Conservation (phyloP, 768 basidiomycete species). For the Tulasnella sp. region DNA sequence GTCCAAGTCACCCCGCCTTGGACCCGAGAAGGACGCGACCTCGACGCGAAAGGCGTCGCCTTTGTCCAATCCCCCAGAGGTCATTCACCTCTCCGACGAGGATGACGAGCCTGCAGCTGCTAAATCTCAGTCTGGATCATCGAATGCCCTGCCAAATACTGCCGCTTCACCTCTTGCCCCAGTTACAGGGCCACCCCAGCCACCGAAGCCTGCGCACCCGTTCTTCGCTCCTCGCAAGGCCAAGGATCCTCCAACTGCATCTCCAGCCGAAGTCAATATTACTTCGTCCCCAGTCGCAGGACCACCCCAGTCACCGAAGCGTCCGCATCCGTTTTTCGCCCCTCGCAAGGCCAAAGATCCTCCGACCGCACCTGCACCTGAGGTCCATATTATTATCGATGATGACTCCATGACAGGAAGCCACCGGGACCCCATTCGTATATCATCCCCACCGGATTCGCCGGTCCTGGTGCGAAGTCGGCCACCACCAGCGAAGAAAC, state of each 20-base stretch:
- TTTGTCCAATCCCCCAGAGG: slow-evolving; percentile 17
- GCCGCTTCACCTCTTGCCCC: not conserved
- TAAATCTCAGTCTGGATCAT: not conserved
- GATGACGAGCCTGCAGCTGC: not conserved
- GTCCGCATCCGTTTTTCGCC: slow-evolving; percentile 49
- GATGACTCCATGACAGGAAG: not conserved
- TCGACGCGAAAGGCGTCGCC: not conserved
- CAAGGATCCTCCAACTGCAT: slow-evolving; percentile 28
- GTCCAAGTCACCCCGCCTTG: not conserved
- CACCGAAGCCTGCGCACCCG: slow-evolving; percentile 43
- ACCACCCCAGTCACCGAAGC: slow-evolving; percentile 34
- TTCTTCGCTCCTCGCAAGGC: slow-evolving; percentile 45
- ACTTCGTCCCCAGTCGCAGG: not conserved
- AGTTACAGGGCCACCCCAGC: not conserved
- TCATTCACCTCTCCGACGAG: slow-evolving; percentile 3
- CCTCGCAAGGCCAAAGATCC: slow-evolving; percentile 34
- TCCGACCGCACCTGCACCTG: slow-evolving; percentile 28
- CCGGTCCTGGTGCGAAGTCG: not conserved
- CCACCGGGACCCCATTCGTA: not conserved
- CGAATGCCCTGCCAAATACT: not conserved
- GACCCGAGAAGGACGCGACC: not conserved
- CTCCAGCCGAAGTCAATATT: not conserved
- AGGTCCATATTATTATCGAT: slow-evolving; percentile 6
- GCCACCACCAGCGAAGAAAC: not conserved
- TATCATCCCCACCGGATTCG: not conserved